phyloP scores from a whole-genome alignment of 495 filamentous ascomycete genomes.

The Aspergillus heteromorphus region DNA sequence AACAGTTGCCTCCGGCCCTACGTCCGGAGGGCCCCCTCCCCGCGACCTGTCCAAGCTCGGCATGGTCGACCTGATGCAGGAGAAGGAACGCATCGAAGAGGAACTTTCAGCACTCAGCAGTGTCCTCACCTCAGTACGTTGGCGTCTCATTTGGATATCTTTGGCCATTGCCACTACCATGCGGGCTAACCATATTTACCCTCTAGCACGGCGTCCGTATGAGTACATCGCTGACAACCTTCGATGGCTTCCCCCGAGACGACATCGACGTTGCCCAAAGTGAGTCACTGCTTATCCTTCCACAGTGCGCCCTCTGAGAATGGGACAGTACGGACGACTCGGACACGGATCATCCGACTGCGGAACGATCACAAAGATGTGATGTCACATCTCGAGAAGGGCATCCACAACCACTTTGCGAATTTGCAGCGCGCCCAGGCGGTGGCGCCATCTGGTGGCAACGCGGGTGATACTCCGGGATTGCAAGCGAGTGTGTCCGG shows the following conservation, averaged over 20 bases:
- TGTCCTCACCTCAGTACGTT: conserved; percentile 79
- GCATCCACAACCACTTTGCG: conserved; percentile 68
- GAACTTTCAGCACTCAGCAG: conserved; percentile 78
- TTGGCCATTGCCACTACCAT: background rate
- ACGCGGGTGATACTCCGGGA: conserved; percentile 21
- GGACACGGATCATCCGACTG: conserved; percentile 81
- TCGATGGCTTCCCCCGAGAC: conserved; percentile 87
- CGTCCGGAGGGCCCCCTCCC: conserved; percentile 43
- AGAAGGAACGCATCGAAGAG: conserved; percentile 78
- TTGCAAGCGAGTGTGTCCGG: conserved; percentile 16
- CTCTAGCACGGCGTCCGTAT: conserved; percentile 84
- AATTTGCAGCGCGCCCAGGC: conserved; percentile 28
- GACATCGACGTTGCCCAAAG: conserved; percentile 96
- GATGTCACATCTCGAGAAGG: conserved; percentile 75
- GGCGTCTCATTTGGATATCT: too few relatives aligned
- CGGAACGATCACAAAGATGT: conserved; percentile 90
- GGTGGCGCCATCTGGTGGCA: conserved; percentile 20
- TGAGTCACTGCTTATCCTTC: conserved; percentile 36
- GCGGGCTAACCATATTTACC: conserved; percentile 11
- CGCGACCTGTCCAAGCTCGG: conserved; percentile 58
- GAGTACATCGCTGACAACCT: conserved; percentile 81
- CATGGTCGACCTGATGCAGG: conserved; percentile 55
- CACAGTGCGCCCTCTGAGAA: conserved; percentile 4
- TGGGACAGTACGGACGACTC: conserved; percentile 73
- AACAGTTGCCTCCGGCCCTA: conserved; percentile 68